phyloP scores from a whole-genome alignment of 345 rosid genomes.

The Rhizophora apiculata region DNA sequence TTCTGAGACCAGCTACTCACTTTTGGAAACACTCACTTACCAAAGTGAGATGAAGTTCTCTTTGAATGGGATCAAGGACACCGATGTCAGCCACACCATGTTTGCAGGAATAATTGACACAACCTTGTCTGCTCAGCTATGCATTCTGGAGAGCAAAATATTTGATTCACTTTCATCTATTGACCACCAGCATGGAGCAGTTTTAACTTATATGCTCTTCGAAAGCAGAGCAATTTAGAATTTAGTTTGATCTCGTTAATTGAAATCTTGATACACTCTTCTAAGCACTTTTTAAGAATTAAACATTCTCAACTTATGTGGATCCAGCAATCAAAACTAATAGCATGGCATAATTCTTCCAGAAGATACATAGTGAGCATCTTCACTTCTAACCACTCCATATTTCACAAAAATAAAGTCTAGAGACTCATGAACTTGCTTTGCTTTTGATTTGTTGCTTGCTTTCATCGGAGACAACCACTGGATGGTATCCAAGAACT shows the following conservation, averaged over 20 bases:
- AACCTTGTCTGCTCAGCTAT: slow-evolving; percentile 54
- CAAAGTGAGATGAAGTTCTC: slow-evolving; percentile 14
- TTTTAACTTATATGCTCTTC: neutral
- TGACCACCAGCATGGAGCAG: neutral
- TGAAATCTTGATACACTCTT: neutral
- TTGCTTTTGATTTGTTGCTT: slow-evolving; percentile 26
- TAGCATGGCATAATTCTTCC: too few species aligned
- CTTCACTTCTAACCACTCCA: slow-evolving; percentile 57
- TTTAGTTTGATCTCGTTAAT: neutral
- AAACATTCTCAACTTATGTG: too few species aligned
- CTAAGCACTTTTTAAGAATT: too few species aligned
- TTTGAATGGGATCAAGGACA: slow-evolving; percentile 22
- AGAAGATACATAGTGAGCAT: too few species aligned
- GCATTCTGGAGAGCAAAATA: slow-evolving; percentile 42
- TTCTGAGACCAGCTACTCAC: slow-evolving; percentile 9
- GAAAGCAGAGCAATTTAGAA: neutral
- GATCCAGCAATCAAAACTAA: too few species aligned
- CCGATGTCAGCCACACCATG: slow-evolving; percentile 44
- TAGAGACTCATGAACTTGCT: slow-evolving; percentile 33
- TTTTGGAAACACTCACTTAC: slow-evolving; percentile 12
- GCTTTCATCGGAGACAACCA: slow-evolving; percentile 32
- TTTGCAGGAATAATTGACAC: slow-evolving; percentile 26
- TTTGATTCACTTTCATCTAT: slow-evolving; percentile 2
- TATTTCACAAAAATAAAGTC: slow-evolving; percentile 42
- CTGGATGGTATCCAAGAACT: slow-evolving; percentile 55